Percentiles rank a stretch among this genome's conserved stretches.
Evolutionary conservation across 2,329 filamentous ascomycete genomes (phyloP).

Genomic region (Ceratocystis destructans): DNA sequence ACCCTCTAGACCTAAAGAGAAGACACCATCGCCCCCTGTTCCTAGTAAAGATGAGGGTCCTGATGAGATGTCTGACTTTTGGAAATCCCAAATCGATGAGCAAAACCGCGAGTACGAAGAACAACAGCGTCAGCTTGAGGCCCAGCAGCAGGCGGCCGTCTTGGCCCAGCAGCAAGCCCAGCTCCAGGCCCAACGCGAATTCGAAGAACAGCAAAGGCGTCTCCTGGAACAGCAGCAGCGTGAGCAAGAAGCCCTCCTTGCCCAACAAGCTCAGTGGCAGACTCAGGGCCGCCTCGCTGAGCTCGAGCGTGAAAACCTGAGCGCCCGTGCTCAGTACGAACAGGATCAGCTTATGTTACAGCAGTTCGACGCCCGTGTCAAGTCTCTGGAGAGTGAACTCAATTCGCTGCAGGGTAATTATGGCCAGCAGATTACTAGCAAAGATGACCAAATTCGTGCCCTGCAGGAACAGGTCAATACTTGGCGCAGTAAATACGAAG

Average conservation of each 20-base stretch:
- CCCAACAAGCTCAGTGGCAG: slow-evolving; percentile 82
- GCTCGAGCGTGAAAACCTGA: slow-evolving; percentile 86
- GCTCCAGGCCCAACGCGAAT: slow-evolving; percentile 79
- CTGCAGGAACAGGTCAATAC: slow-evolving; percentile 96
- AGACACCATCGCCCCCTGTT: slow-evolving; percentile 54
- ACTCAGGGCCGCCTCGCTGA: slow-evolving; percentile 93
- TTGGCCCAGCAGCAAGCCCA: slow-evolving; percentile 70
- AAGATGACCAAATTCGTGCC: slow-evolving; percentile 85
- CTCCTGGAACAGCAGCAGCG: slow-evolving; percentile 80
- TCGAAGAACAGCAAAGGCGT: slow-evolving; percentile 83
- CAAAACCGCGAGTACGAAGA: slow-evolving; percentile 93
- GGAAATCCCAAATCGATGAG: slow-evolving; percentile 81
- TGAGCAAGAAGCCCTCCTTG: slow-evolving; percentile 78
- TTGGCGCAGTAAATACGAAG: slow-evolving; percentile 94
- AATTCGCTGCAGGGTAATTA: slow-evolving; percentile 68
- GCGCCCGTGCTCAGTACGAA: slow-evolving; percentile 88
- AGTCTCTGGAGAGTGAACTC: slow-evolving; percentile 80
- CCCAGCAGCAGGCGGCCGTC: slow-evolving; percentile 71
- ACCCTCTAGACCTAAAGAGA: slow-evolving; percentile 63
- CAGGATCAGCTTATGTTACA: slow-evolving; percentile 94
- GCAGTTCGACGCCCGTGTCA: slow-evolving; percentile 90
- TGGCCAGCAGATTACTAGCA: slow-evolving; percentile 72
- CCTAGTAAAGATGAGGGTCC: slow-evolving; percentile 59
- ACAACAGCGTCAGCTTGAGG: slow-evolving; percentile 76
- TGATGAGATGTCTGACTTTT: slow-evolving; percentile 93